Evolutionary conservation across 768 basidiomycete genomes (phyloP), one percentile per base, ranked within the genome.

Genomic region (Macrolepiota dolichaula): DNA sequence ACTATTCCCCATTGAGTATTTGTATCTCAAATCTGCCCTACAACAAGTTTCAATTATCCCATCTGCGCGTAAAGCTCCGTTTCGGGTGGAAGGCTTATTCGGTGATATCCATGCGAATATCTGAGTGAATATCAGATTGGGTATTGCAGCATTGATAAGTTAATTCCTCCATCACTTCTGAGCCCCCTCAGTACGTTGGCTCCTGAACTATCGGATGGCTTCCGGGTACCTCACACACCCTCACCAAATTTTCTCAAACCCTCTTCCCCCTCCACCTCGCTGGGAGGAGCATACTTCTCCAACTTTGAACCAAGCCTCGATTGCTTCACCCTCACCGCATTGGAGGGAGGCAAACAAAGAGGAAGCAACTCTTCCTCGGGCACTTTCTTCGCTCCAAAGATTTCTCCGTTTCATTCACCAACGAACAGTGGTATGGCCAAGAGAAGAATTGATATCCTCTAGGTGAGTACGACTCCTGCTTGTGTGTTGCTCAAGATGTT

Each of bases 371-470:
- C 54, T 37, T 54, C 27, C 24, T 24, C 15, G 51, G 40, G 11
- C 46, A 49, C 54, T 44, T 17, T 37, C 38, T n/a, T 13, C 1
- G 6, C 36, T 57, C 24, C 55, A 63, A 50, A 13, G 17, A 19
- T 32, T 25, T 15, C 57, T 67, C 56, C 57, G 64, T 4, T 56
- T 38, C 38, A 27, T 62, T 55, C 64, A 63, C 37, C 65, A 62
- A 58, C 62, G 61, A 13, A 67, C 65, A 55, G 56, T 67, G 37
- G 15, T 25, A 38, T 65, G 66, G 66, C 62, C 60, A 9, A 37
- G 40, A 47, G 57, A 46, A 38, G 56, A 62, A 24, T 44, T 25
- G 4, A 27, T 53, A n/a, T 59, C 35, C 11, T 44, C 59, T 24
- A 50, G 35, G 62, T 64, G 42, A 7, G 51, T 58, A 13, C 27